Base-by-base conservation (phyloP, 2,329 filamentous ascomycete species). In the Allantophomopsis lycopodina region DNA sequence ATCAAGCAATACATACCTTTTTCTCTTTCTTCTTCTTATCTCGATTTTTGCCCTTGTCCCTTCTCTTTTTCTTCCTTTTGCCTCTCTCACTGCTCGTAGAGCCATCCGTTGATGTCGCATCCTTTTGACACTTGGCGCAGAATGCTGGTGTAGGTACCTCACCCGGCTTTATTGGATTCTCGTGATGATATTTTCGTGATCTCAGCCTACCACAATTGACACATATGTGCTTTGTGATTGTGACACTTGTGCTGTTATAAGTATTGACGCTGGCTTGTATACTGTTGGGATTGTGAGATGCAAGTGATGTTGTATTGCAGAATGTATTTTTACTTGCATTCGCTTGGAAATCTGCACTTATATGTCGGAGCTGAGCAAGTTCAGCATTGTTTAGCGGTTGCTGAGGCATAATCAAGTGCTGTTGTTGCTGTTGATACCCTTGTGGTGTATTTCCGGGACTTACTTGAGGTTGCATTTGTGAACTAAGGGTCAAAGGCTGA, bases 181-280 rank as follows among this genome's bases (percentile, higher is more conserved):
- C 46, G 32, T 52, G 38, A 32, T 66, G 62, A 35, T 61, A 66
- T 10, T 48, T 51, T 18, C 52, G 50, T 5, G 64, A 67, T 34
- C 64, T 56, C 5, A 59, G 49, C 16, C 53, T 55, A 16, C 60
- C 59, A 41, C 64, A 68, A 18, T 56, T 50, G 32, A 55, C 62
- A 48, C 68, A 71, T 15, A 68, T 59, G 42, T 58, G 56, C 39
- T 65, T 64, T 8, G 44, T 47, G 7, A 52, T 42, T 20, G 42
- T 34, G 10, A 34, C 15, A 34, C 16, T 14, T 14, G 32, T 34
- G 16, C 16, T 14, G 16, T 34, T 17, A 7, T 34, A 13, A 12
- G 16, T 28, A 28, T 12, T 28, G 23, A 12, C 8, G 3, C 23
- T 12, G 8, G 11, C 23, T 3, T 28, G 23, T 28, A 12, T 10